Base-by-base conservation (phyloP, 1,139 yeast species). In the Hansenula anomala region DNA sequence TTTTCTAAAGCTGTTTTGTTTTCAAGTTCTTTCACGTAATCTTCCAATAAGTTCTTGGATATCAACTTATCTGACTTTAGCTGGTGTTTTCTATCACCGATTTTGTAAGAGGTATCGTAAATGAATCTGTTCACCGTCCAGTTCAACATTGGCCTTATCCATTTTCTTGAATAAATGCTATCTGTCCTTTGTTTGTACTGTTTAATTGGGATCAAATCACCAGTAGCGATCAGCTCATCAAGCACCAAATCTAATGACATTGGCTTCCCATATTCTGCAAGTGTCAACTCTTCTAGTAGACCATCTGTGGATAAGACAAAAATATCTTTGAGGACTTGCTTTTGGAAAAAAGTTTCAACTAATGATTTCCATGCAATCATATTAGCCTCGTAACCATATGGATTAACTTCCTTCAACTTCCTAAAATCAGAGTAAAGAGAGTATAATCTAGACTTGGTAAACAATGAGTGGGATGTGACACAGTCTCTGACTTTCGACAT, bases 371-470 rank as follows among this genome's bases (percentile, higher is more conserved):
- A 83, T 1, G 84, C 79, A 6, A 60, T 59, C 16, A 82, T 51
- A 52, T 83, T 83, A 13, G 90, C 90, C 33, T 69, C 75, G 45
- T 68, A 82, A 0, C 92, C 92, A 39, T 82, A 90, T 1, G 77
- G 76, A 54, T 83, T 83, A 27, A 71, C 54, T 18, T 71, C 73
- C 47, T 68, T 64, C 34, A 77, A 62, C 15, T 63, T 65, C 26
- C 65, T 58, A 54, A 80, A 82, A 55, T 82, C 77, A 4, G 81
- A 75, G 52, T 79, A 83, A 9, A 83, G 65, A 1, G 89, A 82
- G 16, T 64, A 66, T 27, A 81, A 58, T 35, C 92, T 61, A 0
- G 84, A 62, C 36, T 60, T 52, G 12, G 73, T 71, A 59, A 75
- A 74, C 11, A 56, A 46, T 6, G 49, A 39, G 39, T 56, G 55